Evolutionary conservation across 192 early-diverging fungal genomes (phyloP).

Genomic region (Podila minutissima): DNA sequence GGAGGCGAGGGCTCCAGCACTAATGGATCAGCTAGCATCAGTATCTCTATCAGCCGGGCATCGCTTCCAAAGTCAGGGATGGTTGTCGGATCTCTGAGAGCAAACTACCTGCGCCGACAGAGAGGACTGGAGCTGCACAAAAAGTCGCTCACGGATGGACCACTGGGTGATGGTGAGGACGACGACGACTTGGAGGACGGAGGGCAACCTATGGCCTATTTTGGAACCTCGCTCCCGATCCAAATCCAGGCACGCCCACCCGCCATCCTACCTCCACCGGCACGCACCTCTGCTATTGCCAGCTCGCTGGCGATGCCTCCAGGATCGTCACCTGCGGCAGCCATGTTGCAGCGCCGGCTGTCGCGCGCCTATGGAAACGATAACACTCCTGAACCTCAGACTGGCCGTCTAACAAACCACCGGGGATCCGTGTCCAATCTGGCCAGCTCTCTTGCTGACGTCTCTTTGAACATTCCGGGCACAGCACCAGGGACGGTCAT

Average conservation of each 20-base stretch:
- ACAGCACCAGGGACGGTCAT: constrained; percentile 17
- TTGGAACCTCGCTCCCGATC: constrained; percentile 45
- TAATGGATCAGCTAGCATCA: constrained; percentile 17
- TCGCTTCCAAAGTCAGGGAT: constrained; percentile 25
- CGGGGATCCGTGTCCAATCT: neutral
- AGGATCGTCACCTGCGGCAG: constrained; percentile 38
- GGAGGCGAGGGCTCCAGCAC: neutral
- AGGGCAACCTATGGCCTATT: neutral
- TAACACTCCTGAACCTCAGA: neutral
- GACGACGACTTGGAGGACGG: neutral
- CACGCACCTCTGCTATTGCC: constrained; percentile 19
- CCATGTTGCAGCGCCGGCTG: constrained; percentile 45
- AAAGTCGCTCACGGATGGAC: constrained; percentile 12
- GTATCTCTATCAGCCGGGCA: neutral
- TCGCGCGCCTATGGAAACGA: constrained; percentile 39
- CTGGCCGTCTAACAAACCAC: neutral
- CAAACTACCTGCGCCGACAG: constrained; percentile 38
- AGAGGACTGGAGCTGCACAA: constrained; percentile 23
- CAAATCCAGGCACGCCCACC: constrained; percentile 26
- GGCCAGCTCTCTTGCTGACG: constrained; percentile 19
- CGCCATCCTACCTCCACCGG: constrained; percentile 10
- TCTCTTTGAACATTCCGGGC: constrained; percentile 1
- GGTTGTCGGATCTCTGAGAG: constrained; percentile 40
- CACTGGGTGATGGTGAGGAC: constrained; percentile 12
- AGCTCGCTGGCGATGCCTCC: constrained; percentile 45